Conservation (phyloP, 495 filamentous ascomycete species). For the Saxophila tyrrhenica region DNA sequence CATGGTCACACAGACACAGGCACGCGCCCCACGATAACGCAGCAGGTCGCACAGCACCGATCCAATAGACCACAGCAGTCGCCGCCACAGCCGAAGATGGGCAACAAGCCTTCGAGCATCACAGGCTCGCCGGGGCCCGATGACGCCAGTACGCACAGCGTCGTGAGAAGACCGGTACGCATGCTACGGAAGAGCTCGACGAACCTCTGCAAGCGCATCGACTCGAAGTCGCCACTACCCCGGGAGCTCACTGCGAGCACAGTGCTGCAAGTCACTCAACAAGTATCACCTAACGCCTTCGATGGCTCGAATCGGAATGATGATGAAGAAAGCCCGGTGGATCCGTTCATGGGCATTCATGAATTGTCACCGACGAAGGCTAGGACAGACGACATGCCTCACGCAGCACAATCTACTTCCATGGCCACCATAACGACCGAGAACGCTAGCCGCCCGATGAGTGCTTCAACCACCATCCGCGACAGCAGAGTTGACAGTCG, state of each 20-base stretch:
- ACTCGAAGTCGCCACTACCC: conserved; percentile 14
- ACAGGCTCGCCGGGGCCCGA: conserved; percentile 2
- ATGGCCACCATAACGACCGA: conserved; percentile 1
- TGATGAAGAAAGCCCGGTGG: not conserved
- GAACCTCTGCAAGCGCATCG: conserved; percentile 15
- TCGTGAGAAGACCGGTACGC: conserved; percentile 11
- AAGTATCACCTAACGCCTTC: not conserved
- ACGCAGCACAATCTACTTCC: conserved; percentile 3
- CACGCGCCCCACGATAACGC: conserved; percentile 1
- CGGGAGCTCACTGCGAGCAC: conserved; percentile 7
- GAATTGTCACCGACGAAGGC: not conserved
- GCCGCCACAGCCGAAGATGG: conserved; percentile 5
- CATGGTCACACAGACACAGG: conserved; percentile 10
- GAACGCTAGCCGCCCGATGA: not conserved
- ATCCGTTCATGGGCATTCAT: conserved; percentile 6
- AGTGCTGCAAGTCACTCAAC: conserved; percentile 7
- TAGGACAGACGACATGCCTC: conserved; percentile 3
- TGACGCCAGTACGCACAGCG: conserved; percentile 8
- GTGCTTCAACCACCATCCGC: conserved; percentile 12
- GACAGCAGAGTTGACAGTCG: not conserved
- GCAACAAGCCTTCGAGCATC: conserved; percentile 11
- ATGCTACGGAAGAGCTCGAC: conserved; percentile 16
- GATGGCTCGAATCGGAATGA: not conserved
- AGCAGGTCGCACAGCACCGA: not conserved
- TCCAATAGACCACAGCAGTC: not conserved